Conservation (phyloP, 2,329 filamentous ascomycete species). For the Apiospora pterosperma region DNA sequence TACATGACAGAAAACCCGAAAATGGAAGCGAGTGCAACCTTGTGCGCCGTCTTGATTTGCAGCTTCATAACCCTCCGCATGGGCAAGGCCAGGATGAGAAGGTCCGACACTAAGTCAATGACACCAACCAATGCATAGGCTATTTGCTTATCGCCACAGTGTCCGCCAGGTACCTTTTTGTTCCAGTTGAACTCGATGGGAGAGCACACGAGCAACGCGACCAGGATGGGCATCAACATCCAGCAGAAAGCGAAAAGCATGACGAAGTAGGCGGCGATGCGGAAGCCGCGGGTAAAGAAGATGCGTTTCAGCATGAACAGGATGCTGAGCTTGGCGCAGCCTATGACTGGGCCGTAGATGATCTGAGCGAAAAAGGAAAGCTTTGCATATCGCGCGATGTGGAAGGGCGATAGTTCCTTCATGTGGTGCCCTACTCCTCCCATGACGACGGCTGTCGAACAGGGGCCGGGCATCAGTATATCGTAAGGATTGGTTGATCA, state of each 20-base stretch:
- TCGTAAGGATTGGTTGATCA: too few species aligned
- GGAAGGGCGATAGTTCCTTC: conserved; percentile 21
- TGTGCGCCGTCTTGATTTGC: not conserved
- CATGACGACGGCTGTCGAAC: not conserved
- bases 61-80: not conserved
- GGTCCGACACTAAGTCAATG: conserved; percentile 10
- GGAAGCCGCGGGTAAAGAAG: conserved; percentile 13
- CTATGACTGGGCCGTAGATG: conserved; percentile 13
- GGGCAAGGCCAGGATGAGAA: not conserved
- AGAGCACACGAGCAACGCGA: conserved; percentile 14
- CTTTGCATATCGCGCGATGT: conserved; percentile 14
- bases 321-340: conserved; percentile 16
- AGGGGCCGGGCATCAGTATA: not conserved
- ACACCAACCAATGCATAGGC: conserved; percentile 13
- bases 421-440: not conserved
- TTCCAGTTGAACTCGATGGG: conserved; percentile 26
- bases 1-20: conserved; percentile 13
- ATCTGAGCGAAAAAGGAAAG: conserved; percentile 10
- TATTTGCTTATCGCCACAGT: conserved; percentile 15
- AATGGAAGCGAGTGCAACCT: not conserved
- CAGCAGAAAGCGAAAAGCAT: conserved; percentile 15
- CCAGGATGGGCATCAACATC: conserved; percentile 15
- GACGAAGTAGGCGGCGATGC: conserved; percentile 12
- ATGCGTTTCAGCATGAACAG: conserved; percentile 18
- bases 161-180: conserved; percentile 4